Evolutionary conservation across 495 filamentous ascomycete genomes (phyloP), one percentile per base, ranked within the genome.

Genomic region (Aspergillus biplanus): DNA sequence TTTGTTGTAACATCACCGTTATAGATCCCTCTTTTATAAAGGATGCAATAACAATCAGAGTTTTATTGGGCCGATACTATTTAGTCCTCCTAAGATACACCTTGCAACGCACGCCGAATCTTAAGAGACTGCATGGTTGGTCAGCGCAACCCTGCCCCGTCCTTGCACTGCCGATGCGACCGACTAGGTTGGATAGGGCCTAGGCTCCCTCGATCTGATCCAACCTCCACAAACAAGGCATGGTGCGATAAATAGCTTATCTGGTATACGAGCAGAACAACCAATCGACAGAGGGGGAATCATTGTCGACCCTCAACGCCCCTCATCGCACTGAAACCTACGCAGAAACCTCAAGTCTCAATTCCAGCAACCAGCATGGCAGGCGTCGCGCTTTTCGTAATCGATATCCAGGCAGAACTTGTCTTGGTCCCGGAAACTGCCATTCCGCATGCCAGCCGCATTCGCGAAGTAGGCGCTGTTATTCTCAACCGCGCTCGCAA

Each of bases 361-460:
- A 1, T 1, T 39, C 37, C 37, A 39, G 37, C 37, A 39, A 27
- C 37, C 37, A 39, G 37, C 37, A 39, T 39, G 37, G 37, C 37
- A 39, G 37, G 4, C 1, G 13, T 39, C 13, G 56, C 56, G 7
- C 42, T 59, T 46, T 59, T 59, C 42, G 31, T 49, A 42, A 59
- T 59, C 33, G 56, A 59, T 33, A 59, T 59, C 44, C 56, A 59
- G 12, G 33, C 46, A 42, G 56, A 49, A 5, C 42, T 59, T 4
- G 42, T 46, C 11, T 7, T 12, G 3, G 6, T 33, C 42, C 33
- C 56, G 11, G 9, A 49, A 33, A 59, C 56, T 33, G 39, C 39
- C 42, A 33, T 59, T 15, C 56, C 56, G 4, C 56, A 59, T 49
- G 42, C 56, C 13, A 42, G 33, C 3, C 56, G 56, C 1, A n/a